Evolutionary conservation across 768 basidiomycete species (phyloP).

Genomic region (Termitomyces sp.): DNA sequence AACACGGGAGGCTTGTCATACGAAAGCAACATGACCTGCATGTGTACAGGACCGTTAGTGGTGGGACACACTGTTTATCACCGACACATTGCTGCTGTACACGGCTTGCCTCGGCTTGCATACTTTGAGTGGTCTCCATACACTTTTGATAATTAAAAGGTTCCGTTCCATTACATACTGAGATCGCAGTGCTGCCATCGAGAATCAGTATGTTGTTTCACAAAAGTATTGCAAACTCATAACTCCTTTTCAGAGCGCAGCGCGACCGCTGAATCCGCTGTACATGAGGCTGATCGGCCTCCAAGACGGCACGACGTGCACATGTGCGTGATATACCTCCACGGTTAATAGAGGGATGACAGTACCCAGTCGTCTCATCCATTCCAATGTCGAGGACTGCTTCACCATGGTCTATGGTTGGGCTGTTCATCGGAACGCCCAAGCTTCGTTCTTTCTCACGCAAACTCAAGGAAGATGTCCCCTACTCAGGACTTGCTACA

Average conservation of each 20-base stretch:
- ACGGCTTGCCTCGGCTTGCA: neutral
- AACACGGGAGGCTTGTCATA: neutral
- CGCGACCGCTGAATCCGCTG: neutral
- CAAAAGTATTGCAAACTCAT: neutral
- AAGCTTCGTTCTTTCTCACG: slow-evolving; percentile 7
- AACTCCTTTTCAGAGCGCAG: neutral
- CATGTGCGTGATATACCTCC: neutral
- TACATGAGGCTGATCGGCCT: neutral
- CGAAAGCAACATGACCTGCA: neutral
- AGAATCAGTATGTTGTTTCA: neutral
- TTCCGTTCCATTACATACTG: neutral
- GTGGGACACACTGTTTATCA: neutral
- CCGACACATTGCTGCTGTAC: neutral
- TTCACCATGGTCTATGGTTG: slow-evolving; percentile 15
- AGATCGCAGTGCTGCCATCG: neutral
- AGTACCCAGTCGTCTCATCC: neutral
- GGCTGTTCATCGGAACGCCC: slow-evolving; percentile 12
- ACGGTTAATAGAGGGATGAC: neutral
- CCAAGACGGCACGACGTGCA: neutral
- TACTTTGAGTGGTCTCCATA: neutral
- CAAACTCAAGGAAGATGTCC: neutral
- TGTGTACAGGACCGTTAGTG: neutral
- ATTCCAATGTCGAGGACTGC: slow-evolving; percentile 6
- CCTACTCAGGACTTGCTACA: neutral
- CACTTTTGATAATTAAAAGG: neutral